Conservation (phyloP, 2,329 filamentous ascomycete genomes). For the Hypoxylon sp. region DNA sequence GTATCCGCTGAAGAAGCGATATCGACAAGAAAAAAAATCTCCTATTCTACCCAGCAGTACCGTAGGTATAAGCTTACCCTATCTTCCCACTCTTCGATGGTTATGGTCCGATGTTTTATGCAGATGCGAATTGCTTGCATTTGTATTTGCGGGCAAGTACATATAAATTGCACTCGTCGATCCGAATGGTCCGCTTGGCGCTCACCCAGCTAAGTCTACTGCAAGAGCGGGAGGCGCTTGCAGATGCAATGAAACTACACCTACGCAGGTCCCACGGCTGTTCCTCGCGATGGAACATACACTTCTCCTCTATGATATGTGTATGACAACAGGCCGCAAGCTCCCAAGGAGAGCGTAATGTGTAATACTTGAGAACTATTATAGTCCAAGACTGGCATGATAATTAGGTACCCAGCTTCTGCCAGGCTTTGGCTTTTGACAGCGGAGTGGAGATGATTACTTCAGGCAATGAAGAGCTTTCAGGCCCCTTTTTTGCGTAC, state of each 20-base stretch:
- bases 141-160: conserved; percentile 25
- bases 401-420: conserved; percentile 5
- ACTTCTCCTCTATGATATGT: background rate
- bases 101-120: conserved; percentile 39
- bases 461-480: conserved; percentile 16
- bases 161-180: conserved; percentile 26
- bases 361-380: conserved; percentile 4
- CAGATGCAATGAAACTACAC: conserved; percentile 47
- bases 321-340: background rate
- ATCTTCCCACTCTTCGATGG: conserved; percentile 20
- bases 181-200: conserved; percentile 25
- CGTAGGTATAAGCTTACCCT: conserved; percentile 16
- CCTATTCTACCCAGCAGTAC: conserved; percentile 16
- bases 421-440: conserved; percentile 3
- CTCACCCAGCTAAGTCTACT: conserved; percentile 31
- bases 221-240: conserved; percentile 44
- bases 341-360: background rate
- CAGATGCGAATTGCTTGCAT: conserved; percentile 39
- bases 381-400: conserved; percentile 18
- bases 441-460: conserved; percentile 7
- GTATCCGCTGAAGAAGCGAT: conserved; percentile 13
- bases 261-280: conserved; percentile 48
- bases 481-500: conserved; percentile 14
- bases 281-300: conserved; percentile 23
- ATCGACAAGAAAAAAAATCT: conserved; percentile 27